A percentile compares a stretch with the other conserved stretches of the same genome.
Evolutionary conservation across 2,329 filamentous ascomycete species (phyloP).

Genomic region (Clonostachys sp.): DNA sequence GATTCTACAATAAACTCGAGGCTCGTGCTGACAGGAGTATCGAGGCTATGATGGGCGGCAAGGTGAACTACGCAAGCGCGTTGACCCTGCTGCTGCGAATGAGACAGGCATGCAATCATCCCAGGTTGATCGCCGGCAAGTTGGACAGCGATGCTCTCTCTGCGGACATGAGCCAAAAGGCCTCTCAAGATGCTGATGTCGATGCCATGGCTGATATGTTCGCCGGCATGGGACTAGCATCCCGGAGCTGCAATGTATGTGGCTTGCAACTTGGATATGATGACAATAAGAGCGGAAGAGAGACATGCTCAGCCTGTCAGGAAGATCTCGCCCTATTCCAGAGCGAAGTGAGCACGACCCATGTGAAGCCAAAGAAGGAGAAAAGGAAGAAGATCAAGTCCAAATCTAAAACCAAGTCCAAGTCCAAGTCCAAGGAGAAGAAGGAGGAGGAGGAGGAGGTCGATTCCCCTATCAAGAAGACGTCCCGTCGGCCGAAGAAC

Average conservation of each 20-base stretch:
- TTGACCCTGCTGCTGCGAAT: constrained; percentile 87
- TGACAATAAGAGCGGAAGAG: constrained; percentile 29
- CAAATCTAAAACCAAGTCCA: constrained; percentile 11
- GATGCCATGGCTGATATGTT: constrained; percentile 85
- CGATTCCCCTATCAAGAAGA: constrained; percentile 8
- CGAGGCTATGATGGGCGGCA: constrained; percentile 75
- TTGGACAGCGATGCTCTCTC: constrained; percentile 78
- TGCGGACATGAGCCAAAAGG: constrained; percentile 52
- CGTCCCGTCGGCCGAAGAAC: constrained; percentile 35
- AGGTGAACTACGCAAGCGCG: constrained; percentile 86
- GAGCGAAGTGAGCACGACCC: constrained; percentile 34
- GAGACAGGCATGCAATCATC: constrained; percentile 92
- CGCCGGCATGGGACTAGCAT: constrained; percentile 72
- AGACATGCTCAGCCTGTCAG: constrained; percentile 68
- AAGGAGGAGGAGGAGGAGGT: constrained; percentile 10
- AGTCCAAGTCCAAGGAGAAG: constrained; percentile 6
- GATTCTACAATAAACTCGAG: constrained; percentile 82
- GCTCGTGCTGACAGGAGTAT: constrained; percentile 81
- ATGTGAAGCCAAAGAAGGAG: constrained; percentile 25
- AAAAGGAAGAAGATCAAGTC: constrained; percentile 26
- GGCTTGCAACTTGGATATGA: constrained; percentile 60
- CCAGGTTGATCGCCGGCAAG: constrained; percentile 79
- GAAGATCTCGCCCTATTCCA: constrained; percentile 66
- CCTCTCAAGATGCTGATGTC: constrained; percentile 52
- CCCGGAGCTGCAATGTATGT: constrained; percentile 81